Conservation (phyloP, 495 filamentous ascomycete genomes). For the Aspergillus biplanus region DNA sequence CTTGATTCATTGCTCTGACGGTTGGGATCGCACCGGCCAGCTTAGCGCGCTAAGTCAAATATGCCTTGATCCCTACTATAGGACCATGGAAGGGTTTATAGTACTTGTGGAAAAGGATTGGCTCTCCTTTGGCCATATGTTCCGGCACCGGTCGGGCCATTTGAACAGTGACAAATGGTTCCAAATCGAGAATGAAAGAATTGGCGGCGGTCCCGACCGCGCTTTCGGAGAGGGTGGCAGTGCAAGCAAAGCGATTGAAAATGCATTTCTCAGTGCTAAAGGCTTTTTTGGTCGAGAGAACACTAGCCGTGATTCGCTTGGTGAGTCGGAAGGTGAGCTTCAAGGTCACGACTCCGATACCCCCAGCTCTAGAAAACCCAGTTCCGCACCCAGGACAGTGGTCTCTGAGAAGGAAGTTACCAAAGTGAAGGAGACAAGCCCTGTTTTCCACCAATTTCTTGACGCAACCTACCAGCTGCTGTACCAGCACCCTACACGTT, state of each 20-base stretch:
- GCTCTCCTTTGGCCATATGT: conserved; percentile 98
- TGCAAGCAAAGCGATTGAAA: conserved; percentile 78
- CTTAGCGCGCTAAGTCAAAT: conserved; percentile 92
- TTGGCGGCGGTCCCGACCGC: conserved; percentile 50
- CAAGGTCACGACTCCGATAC: conserved; percentile 56
- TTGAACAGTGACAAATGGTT: conserved; percentile 96
- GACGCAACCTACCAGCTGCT: conserved; percentile 93
- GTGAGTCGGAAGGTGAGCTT: conserved; percentile 64
- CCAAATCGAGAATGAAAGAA: conserved; percentile 70
- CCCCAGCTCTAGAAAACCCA: conserved; percentile 48
- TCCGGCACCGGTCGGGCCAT: conserved; percentile 83
- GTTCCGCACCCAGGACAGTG: conserved; percentile 39
- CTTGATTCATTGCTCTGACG: conserved; percentile 96
- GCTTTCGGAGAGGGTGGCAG: conserved; percentile 56
- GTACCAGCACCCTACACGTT: conserved; percentile 83
- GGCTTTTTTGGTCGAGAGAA: conserved; percentile 86
- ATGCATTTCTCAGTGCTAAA: conserved; percentile 83
- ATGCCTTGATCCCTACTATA: conserved; percentile 93
- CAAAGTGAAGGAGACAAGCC: conserved; percentile 84
- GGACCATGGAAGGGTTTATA: conserved; percentile 95
- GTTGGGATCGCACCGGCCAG: conserved; percentile 97
- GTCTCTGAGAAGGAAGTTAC: conserved; percentile 58
- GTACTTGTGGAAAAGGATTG: conserved; percentile 96
- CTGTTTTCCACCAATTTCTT: conserved; percentile 97
- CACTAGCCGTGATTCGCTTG: conserved; percentile 63